Evolutionary conservation across 805 yeast species (phyloP), one percentile per base, ranked within the genome.

Genomic region (Pichia gijzeniarum): DNA sequence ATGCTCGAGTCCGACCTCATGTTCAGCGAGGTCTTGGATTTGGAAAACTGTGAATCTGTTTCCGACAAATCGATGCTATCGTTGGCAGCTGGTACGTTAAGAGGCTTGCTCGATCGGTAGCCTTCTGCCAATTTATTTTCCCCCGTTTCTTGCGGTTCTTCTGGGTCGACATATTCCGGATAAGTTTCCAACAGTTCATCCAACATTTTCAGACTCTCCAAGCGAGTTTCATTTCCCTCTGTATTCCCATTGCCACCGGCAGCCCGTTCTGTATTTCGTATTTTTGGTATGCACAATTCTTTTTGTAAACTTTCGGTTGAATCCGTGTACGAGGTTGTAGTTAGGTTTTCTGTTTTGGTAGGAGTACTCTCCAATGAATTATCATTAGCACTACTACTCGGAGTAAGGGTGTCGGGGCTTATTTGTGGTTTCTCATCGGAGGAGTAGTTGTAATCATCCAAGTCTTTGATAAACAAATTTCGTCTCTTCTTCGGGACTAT

Each of bases 201-300:
- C 6, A 65, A 52, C 61, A 64, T 53, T 45, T 54, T 56, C 36
- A 70, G 64, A 39, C 69, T 62, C 22, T 60, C 48, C 14, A 45
- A 27, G 8, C 48, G 35, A 7, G 34, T 36, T 32, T 40, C 47
- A 27, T 57, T 5, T 8, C 5, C 6, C 16, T 35, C n/a, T n/a
- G n/a, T n/a, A n/a, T n/a, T n/a, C n/a, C n/a, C n/a, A n/a, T n/a
- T n/a, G n/a, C n/a, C n/a, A n/a, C n/a, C n/a, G n/a, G n/a, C n/a
- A n/a, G 38, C 16, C n/a, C 20, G 27, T 10, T 27, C 20, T 3
- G 4, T 4, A 21, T 20, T n/a, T 9, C 44, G 20, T 2, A 18
- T 21, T 42, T 47, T 47, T 2, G 39, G 32, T 10, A 47, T 18
- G 10, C 22, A 21, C 17, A 47, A 32, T 2, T 16, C 25, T 10